Evolutionary conservation across 257 asterid genomes (phyloP), one percentile per base, ranked within the genome.

Genomic region (Solanum dulcamara): DNA sequence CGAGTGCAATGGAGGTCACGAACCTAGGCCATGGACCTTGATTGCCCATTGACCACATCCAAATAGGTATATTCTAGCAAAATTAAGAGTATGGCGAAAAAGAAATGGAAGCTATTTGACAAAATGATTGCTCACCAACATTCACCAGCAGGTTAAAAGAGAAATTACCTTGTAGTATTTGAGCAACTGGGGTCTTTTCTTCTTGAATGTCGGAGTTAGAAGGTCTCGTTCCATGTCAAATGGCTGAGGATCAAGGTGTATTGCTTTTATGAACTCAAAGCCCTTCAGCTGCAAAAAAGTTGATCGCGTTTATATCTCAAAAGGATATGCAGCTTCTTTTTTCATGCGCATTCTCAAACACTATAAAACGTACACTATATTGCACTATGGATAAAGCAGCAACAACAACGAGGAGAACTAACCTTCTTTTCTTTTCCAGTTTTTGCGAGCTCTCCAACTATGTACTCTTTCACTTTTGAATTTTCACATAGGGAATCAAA

Each of bases 191-290:
- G 98, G 98, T 86, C 99, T 93, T 89, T 95, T 96, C 92, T 90
- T 93, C 94, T 96, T 96, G 90, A 94, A 96, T 60, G 98, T 94
- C 12, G 99, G 99, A 0, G 99, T 96, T 68, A 96, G 91, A 82
- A 96, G 98, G 90, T 93, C 99, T 7, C 97, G 94, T 75, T 96
- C 99, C 93, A 93, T 93, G 91, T 95, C 98, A 81, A 96, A 95
- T 30, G 98, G 98, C 71, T 90, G 91, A 14, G 99, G 97, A 84
- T 96, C 99, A 85, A 96, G 97, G 91, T 96, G 99, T 86, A 94
- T 92, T 2, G 93, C 97, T 91, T 89, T 95, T 59, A 96, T 88
- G 87, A 90, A 84, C 75, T 96, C 99, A 86, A 95, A 96, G 59
- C 99, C 99, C 92, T 94, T 95, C 89, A 96, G 86, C 98, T 96